Evolutionary conservation across 352 stramenopile species (phyloP).

Genomic region (Pilasporangium apinafurcum): DNA sequence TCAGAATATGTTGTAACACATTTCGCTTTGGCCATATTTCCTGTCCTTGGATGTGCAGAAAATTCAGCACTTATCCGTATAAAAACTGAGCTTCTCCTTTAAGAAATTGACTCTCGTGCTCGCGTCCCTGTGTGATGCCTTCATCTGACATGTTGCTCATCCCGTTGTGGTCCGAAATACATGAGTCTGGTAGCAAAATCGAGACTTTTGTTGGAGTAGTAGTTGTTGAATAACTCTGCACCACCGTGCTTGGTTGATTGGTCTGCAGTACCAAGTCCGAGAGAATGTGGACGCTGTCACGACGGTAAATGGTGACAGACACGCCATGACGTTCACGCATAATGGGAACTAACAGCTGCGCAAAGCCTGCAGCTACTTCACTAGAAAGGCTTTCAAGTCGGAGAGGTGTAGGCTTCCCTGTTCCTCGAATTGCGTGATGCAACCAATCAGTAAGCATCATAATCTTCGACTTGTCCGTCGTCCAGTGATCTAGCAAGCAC

Average conservation of each 20-base stretch:
- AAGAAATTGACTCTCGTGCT: conserved; percentile 26
- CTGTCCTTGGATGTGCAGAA: no score
- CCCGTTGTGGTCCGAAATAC: neutral
- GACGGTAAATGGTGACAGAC: conserved; percentile 53
- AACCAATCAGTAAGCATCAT: conserved; percentile 56
- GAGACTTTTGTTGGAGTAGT: conserved; percentile 1
- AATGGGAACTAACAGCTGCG: conserved; percentile 59
- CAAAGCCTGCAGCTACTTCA: conserved; percentile 52
- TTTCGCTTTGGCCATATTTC: no score
- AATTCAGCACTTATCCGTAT: conserved; percentile 47
- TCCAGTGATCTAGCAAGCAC: conserved; percentile 62
- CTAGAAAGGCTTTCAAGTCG: conserved; percentile 38
- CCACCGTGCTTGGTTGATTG: conserved; percentile 24
- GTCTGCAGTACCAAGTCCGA: conserved; percentile 50
- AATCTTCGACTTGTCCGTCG: conserved; percentile 49
- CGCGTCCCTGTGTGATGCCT: conserved; percentile 9
- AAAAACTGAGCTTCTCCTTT: conserved; percentile 40
- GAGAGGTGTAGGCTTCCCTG: conserved; percentile 26
- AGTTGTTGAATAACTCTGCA: conserved; percentile 17
- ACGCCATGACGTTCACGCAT: conserved; percentile 59
- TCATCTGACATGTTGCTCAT: conserved; percentile 7
- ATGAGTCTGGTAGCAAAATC: neutral
- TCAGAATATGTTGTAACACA: no score
- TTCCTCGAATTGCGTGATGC: conserved; percentile 52
- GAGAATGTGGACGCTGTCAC: conserved; percentile 46